Conservation (phyloP, 2,329 filamentous ascomycete genomes). For the Nemania diffusa region DNA sequence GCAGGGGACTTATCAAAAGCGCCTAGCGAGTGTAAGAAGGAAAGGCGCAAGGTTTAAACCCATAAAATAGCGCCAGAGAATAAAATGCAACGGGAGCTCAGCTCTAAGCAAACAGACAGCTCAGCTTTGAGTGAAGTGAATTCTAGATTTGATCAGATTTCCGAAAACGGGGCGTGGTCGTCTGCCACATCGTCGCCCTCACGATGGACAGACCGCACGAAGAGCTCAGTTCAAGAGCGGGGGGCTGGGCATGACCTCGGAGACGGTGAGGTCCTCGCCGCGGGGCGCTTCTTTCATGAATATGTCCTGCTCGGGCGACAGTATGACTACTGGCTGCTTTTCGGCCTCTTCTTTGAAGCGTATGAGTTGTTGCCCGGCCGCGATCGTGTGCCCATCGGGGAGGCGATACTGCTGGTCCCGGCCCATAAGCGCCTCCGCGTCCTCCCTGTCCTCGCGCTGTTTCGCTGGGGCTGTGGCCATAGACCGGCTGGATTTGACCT, state of each 20-base stretch:
- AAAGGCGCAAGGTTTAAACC: constrained; percentile 11
- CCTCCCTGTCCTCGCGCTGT: constrained; percentile 40
- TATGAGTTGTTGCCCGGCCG: neutral
- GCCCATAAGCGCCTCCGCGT: constrained; percentile 42
- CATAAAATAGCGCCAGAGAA: neutral
- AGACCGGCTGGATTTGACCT: constrained; percentile 38
- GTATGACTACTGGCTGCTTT: constrained; percentile 19
- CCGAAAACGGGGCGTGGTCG: constrained; percentile 18
- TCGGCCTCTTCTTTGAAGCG: neutral
- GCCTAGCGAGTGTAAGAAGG: neutral
- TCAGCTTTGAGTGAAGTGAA: neutral
- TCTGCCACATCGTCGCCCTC: constrained; percentile 15
- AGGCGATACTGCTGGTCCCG: constrained; percentile 11
- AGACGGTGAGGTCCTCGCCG: constrained; percentile 24
- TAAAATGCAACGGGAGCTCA: neutral
- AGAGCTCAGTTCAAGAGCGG: constrained; percentile 38
- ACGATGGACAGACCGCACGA: constrained; percentile 15
- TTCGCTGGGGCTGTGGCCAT: constrained; percentile 35
- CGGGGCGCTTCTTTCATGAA: constrained; percentile 41
- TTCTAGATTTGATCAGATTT: neutral
- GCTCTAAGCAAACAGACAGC: neutral
- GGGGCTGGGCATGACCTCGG: constrained; percentile 24
- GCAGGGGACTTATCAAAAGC: neutral
- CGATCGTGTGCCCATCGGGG: neutral
- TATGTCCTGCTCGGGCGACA: constrained; percentile 35